Conservation (phyloP, 306 rosid species). For the Pyrus communis region DNA sequence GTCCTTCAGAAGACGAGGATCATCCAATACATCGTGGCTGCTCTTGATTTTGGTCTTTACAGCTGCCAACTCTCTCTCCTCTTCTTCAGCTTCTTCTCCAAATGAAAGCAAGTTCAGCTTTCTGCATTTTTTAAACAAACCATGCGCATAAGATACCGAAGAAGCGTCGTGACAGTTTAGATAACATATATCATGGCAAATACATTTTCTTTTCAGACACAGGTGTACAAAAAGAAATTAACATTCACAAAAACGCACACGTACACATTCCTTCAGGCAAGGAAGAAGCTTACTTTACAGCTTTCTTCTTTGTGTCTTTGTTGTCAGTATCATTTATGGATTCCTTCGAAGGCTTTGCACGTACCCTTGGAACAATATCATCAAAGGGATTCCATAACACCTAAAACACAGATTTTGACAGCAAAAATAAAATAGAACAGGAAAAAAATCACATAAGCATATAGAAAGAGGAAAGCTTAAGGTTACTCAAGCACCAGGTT, state of each 20-base stretch:
- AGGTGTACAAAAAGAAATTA: not conserved
- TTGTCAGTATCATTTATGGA: constrained; percentile 38
- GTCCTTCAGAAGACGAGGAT: constrained; percentile 89
- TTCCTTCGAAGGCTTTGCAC: constrained; percentile 26
- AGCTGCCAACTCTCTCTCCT: constrained; percentile 71
- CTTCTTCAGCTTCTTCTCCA: constrained; percentile 97
- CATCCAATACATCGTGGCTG: constrained; percentile 93
- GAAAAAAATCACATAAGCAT: not conserved
- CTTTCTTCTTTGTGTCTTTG: constrained; percentile 65
- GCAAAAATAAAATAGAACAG: not conserved
- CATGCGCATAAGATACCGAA: not conserved
- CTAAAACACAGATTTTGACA: constrained; percentile 26
- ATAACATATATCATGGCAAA: not conserved
- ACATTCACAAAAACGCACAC: not conserved
- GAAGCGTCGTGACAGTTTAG: not conserved
- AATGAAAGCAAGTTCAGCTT: constrained; percentile 83
- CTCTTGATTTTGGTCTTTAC: constrained; percentile 85
- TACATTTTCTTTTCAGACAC: not conserved
- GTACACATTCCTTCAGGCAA: not conserved
- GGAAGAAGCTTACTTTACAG: constrained; percentile 55
- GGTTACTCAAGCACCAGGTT: not conserved
- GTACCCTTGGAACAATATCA: constrained; percentile 71
- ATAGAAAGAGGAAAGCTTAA: not conserved
- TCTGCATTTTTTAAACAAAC: constrained; percentile 35
- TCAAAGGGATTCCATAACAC: constrained; percentile 92